These are phyloP conservation scores for Didymella keratinophila DNA, from an alignment of 2,329 filamentous ascomycete genomes.

Conservation along the genomic window DNA sequence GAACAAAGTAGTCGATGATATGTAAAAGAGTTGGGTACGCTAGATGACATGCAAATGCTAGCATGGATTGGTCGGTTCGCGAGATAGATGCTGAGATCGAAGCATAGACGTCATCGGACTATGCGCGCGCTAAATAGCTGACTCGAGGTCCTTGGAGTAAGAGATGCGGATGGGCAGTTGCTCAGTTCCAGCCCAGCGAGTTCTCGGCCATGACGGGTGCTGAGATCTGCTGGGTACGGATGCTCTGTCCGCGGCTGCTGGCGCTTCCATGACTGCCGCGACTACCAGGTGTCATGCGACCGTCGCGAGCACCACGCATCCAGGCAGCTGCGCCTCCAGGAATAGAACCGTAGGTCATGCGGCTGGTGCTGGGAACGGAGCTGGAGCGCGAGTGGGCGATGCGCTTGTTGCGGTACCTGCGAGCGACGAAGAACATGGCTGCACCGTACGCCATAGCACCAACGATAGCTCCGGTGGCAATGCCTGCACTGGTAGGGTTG, in stretches of 20 bases:
- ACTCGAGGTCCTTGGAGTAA: not conserved
- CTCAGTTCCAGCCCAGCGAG: constrained; percentile 92
- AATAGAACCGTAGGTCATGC: constrained; percentile 50
- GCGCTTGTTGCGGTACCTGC: constrained; percentile 87
- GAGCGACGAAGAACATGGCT: constrained; percentile 92
- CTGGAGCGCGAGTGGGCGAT: constrained; percentile 78
- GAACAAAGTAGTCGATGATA: constrained; percentile 36
- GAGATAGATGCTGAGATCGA: constrained; percentile 18
- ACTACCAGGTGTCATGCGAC: constrained; percentile 52
- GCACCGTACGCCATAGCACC: constrained; percentile 88
- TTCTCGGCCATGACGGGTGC: constrained; percentile 93
- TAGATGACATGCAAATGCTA: constrained; percentile 26
- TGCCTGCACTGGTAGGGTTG: constrained; percentile 69
- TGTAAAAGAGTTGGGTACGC: constrained; percentile 25
- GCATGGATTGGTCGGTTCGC: constrained; percentile 27
- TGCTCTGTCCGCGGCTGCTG: constrained; percentile 72
- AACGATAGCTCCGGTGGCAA: constrained; percentile 78
- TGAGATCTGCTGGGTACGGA: constrained; percentile 78
- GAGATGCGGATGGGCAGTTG: not conserved
- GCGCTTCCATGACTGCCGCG: constrained; percentile 49
- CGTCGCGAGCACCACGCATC: constrained; percentile 55
- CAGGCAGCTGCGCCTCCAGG: constrained; percentile 57
- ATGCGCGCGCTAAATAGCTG: constrained; percentile 24
- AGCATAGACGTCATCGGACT: constrained; percentile 19
- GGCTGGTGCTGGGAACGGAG: constrained; percentile 76